Conservation (phyloP, 495 filamentous ascomycete species). For the Pyrenopolyporus hunteri region DNA sequence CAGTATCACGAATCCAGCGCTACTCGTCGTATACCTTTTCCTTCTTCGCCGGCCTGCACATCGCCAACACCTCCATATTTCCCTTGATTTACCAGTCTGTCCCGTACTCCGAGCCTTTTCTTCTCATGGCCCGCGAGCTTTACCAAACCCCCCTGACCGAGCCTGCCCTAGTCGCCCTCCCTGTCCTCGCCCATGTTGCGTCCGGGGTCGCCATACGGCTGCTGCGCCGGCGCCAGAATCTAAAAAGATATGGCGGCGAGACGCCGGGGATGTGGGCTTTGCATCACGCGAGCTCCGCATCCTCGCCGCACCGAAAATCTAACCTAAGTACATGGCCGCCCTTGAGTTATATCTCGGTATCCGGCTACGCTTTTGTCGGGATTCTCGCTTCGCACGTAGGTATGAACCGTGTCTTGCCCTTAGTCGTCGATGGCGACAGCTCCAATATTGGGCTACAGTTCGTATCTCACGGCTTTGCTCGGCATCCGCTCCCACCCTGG, state of each 20-base stretch:
- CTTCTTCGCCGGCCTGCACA: constrained; percentile 76
- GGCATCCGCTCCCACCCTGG: constrained; percentile 67
- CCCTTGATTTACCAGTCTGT: constrained; percentile 65
- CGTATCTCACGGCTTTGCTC: constrained; percentile 83
- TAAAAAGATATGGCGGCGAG: constrained; percentile 69
- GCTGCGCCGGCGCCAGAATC: constrained; percentile 68
- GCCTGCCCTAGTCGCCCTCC: constrained; percentile 65
- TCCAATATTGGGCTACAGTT: constrained; percentile 80
- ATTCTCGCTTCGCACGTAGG: constrained; percentile 71
- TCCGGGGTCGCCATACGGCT: constrained; percentile 79
- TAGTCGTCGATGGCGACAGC: constrained; percentile 79
- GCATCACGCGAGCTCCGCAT: constrained; percentile 28
- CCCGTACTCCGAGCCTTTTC: constrained; percentile 63
- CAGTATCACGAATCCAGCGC: constrained; percentile 80
- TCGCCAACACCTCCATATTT: constrained; percentile 79
- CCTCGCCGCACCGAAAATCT: constrained; percentile 34
- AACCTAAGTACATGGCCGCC: constrained; percentile 65
- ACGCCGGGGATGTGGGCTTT: constrained; percentile 49
- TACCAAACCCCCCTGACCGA: constrained; percentile 81
- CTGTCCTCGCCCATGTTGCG: constrained; percentile 62
- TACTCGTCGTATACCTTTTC: constrained; percentile 90
- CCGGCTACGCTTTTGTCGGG: constrained; percentile 70
- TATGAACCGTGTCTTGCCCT: constrained; percentile 73
- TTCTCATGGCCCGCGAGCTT: constrained; percentile 70
- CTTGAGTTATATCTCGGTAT: constrained; percentile 65